Conservation (phyloP, 345 rosid species). For the Boechera retrofracta region DNA sequence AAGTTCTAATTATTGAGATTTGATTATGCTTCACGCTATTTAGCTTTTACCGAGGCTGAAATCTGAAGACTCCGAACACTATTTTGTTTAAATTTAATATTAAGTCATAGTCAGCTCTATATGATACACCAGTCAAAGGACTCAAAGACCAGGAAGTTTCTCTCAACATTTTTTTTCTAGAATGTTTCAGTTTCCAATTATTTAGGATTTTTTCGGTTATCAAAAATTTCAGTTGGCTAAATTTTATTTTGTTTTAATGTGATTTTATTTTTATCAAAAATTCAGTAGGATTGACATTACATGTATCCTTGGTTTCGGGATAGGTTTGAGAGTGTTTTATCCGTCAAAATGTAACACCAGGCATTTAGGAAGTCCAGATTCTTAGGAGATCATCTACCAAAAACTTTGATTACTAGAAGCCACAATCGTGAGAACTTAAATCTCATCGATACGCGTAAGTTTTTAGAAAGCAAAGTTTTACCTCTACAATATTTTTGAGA, state of each 20-base stretch:
- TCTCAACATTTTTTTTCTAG: neutral
- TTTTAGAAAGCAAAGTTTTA: too few relatives aligned
- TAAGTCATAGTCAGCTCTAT: conserved; percentile 22
- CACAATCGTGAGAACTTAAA: neutral
- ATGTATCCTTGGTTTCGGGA: too few relatives aligned
- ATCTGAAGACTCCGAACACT: neutral
- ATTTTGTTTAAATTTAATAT: neutral
- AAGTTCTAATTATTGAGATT: conserved; percentile 16
- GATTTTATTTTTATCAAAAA: neutral
- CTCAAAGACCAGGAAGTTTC: conserved; percentile 31
- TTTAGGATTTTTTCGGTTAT: neutral
- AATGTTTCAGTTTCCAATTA: conserved; percentile 1
- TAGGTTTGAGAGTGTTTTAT: too few relatives aligned
- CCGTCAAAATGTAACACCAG: too few relatives aligned
- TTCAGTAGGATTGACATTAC: neutral
- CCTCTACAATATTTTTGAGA: too few relatives aligned
- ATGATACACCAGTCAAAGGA: conserved; percentile 23
- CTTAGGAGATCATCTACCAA: too few relatives aligned
- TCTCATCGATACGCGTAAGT: too few relatives aligned
- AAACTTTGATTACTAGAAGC: neutral
- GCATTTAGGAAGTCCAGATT: too few relatives aligned
- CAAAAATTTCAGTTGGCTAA: neutral
- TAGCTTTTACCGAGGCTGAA: conserved; percentile 31
- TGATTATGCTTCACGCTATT: conserved; percentile 11
- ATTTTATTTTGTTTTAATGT: too few relatives aligned